Percentiles rank a stretch among this genome's conserved stretches.
phyloP scores from a whole-genome alignment of 169 alveolate species.

The Plasmodium gonderi region DNA sequence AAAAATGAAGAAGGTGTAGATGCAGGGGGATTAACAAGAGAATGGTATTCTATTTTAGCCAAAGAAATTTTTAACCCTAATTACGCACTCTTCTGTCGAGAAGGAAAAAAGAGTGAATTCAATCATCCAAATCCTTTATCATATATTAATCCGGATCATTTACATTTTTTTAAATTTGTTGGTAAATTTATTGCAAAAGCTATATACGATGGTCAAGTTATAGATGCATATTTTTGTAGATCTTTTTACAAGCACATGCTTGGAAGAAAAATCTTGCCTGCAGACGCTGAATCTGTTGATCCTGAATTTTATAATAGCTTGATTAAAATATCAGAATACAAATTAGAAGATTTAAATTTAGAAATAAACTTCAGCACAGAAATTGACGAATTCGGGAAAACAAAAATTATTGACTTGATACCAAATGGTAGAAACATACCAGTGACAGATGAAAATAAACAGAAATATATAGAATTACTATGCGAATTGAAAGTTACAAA shows the following conservation, averaged over 20 bases:
- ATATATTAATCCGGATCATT: conserved; percentile 95
- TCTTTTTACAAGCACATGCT: conserved; percentile 98
- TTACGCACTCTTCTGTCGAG: conserved; percentile 94
- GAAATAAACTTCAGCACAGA: conserved; percentile 92
- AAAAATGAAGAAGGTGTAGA: conserved; percentile 99
- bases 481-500: conserved; percentile 96
- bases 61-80: conserved; percentile 99
- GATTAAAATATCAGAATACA: conserved; percentile 94
- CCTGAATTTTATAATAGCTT: conserved; percentile 96
- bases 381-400: conserved; percentile 96
- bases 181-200: conserved; percentile 99
- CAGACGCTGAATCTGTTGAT: conserved; percentile 99
- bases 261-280: conserved; percentile 94
- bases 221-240: conserved; percentile 98
- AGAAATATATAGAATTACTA: conserved; percentile 94
- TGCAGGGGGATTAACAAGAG: conserved; percentile 99
- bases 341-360: conserved; percentile 91
- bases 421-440: conserved; percentile 95
- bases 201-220: conserved; percentile 95
- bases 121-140: conserved; percentile 97
- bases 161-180: conserved; percentile 96
- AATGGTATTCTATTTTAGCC: conserved; percentile 97
- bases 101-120: conserved; percentile 92
- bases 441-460: conserved; percentile 95
- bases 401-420: conserved; percentile 94